phyloP scores from a whole-genome alignment of 2,329 filamentous ascomycete genomes.

The Hypoxylon sp. region DNA sequence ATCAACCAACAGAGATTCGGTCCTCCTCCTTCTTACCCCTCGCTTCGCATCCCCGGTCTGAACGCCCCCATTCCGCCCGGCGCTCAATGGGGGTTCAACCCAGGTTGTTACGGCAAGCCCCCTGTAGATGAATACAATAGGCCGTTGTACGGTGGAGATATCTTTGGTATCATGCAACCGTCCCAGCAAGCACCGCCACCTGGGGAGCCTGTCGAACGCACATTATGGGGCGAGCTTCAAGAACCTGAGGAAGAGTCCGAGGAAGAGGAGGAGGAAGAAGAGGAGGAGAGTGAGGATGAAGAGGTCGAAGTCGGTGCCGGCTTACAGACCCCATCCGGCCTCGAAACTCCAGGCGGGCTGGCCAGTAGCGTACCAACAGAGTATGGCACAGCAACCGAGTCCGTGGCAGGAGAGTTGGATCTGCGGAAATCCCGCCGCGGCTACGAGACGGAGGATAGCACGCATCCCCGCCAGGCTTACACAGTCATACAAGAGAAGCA shows the following conservation, averaged over 20 bases:
- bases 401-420: slow-evolving; percentile 87
- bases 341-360: slow-evolving; percentile 85
- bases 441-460: slow-evolving; percentile 86
- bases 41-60: slow-evolving; percentile 92
- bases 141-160: slow-evolving; percentile 92
- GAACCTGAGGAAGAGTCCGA: slow-evolving; percentile 70
- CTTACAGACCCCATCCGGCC: slow-evolving; percentile 78
- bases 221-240: slow-evolving; percentile 92
- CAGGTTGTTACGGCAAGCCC: slow-evolving; percentile 95
- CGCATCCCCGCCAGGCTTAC: slow-evolving; percentile 82
- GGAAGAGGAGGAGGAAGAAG: slow-evolving; percentile 79
- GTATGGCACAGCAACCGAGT: slow-evolving; percentile 76
- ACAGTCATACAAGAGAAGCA: slow-evolving; percentile 91
- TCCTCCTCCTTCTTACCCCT: slow-evolving; percentile 92
- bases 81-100: slow-evolving; percentile 93
- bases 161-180: slow-evolving; percentile 79
- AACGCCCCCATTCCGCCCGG: slow-evolving; percentile 93
- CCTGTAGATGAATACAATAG: slow-evolving; percentile 94
- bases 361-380: slow-evolving; percentile 85
- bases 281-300: slow-evolving; percentile 75
- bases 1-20: slow-evolving; percentile 97
- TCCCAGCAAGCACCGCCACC: slow-evolving; percentile 57
- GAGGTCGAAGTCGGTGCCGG: slow-evolving; percentile 73
- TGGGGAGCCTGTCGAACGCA: slow-evolving; percentile 86
- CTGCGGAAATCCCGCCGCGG: slow-evolving; percentile 88